Evolutionary conservation across 305 asterid genomes (phyloP).

Genomic region (Rubia peregrina): DNA sequence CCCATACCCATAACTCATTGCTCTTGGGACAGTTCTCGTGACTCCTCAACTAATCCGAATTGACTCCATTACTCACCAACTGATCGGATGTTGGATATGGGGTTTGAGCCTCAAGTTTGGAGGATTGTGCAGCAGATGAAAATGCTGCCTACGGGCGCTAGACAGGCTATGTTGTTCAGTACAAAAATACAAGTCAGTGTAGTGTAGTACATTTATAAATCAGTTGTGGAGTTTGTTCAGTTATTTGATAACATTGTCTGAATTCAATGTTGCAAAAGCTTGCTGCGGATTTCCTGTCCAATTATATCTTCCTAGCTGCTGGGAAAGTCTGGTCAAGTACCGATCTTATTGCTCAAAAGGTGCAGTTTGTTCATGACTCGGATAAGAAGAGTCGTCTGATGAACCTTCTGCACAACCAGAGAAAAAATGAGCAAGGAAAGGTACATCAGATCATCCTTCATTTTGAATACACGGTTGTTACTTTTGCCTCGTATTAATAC

Average conservation of each 20-base stretch:
- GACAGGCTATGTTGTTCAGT: slow-evolving; percentile 76
- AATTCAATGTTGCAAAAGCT: slow-evolving; percentile 37
- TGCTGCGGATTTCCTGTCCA: slow-evolving; percentile 56
- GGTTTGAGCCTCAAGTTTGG: slow-evolving; percentile 68
- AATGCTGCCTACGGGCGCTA: slow-evolving; percentile 60
- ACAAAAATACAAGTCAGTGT: slow-evolving; percentile 36
- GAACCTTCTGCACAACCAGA: slow-evolving; percentile 37
- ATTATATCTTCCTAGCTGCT: slow-evolving; percentile 53
- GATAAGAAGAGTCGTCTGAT: slow-evolving; percentile 39
- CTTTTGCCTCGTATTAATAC: background rate
- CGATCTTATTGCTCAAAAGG: slow-evolving; percentile 50
- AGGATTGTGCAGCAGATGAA: slow-evolving; percentile 49
- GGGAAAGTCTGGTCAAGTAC: slow-evolving; percentile 81
- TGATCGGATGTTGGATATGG: slow-evolving; percentile 45
- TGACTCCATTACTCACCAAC: too few relatives aligned
- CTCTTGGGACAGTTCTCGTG: too few relatives aligned
- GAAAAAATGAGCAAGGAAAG: slow-evolving; percentile 32
- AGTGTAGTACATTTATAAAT: too few relatives aligned
- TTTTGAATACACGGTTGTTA: background rate
- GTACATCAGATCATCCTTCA: slow-evolving; percentile 18
- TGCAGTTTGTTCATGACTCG: slow-evolving; percentile 46
- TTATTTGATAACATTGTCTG: background rate
- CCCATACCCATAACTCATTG: too few relatives aligned
- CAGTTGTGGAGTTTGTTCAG: background rate
- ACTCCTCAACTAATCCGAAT: too few relatives aligned